Base-by-base conservation (phyloP, 1,139 yeast species). In the Geotrichum reessii region DNA sequence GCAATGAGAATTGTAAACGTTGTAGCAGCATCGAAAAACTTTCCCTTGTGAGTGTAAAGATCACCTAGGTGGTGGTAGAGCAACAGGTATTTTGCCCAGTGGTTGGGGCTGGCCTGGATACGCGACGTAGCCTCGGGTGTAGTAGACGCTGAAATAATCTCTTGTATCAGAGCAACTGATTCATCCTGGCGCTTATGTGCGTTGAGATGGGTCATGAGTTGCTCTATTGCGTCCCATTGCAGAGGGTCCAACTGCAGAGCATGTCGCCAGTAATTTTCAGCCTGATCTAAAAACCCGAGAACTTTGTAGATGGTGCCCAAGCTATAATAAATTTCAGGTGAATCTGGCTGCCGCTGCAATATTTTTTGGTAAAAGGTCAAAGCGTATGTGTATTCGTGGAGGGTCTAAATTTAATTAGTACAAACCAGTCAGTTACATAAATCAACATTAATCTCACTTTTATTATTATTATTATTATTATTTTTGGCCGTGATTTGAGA, bases 1-100 rank as follows among this genome's bases (percentile, higher is more conserved):
- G 59, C 59, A 11, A 53, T 47, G 12, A 64, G 61, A 24, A 60
- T 37, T 21, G 63, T 52, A 48, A 62, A 64, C 4, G 64, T 60
- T 28, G 58, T 51, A 1, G 66, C 63, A 4, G 66, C 65, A 12
- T 62, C 62, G 24, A 51, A 58, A 37, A 58, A 63, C 53, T 57
- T 58, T 8, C 58, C 60, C 22, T 58, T 44, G n/a, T 49, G 37
- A 9, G 55, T 56, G 53, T 57, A 57, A 1, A 53, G 50, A 54
- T 69, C 69, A 2, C 73, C 74, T 53, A 69, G 58, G 4, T 71
- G 62, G 57, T 69, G 71, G 42, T 64, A 64, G 7, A 71, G 63
- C 8, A 68, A 64, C 21, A 71, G 58, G 47, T 64, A 66, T 42
- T 66, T 61, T 17, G 68, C 60, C 67, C 71, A 67, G 25, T 67